A percentile compares a stretch with the other conserved stretches of the same genome.
phyloP scores from a whole-genome alignment of 306 rosid genomes.

The Quercus bicolor region DNA sequence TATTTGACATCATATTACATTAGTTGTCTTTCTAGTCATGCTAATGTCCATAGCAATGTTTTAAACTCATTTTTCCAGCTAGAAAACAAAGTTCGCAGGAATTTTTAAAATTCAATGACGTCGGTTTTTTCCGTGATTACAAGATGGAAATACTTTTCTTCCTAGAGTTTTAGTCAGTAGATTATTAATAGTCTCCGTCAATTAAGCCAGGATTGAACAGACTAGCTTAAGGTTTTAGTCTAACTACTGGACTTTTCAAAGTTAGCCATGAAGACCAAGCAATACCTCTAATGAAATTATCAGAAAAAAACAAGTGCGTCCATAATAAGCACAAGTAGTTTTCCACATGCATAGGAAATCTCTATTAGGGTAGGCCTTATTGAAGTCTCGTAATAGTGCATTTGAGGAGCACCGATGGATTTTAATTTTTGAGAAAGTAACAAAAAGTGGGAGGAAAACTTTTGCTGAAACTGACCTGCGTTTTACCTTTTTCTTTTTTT shows the following conservation, averaged over 20 bases:
- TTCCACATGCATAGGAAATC: background rate
- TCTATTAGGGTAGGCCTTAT: background rate
- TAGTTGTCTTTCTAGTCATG: constrained; percentile 10
- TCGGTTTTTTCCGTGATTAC: background rate
- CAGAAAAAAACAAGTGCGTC: background rate
- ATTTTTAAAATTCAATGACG: background rate
- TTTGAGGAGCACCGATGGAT: background rate
- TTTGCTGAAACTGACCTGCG: background rate
- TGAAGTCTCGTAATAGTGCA: background rate
- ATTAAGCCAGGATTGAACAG: background rate
- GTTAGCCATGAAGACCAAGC: background rate
- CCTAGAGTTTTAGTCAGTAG: background rate
- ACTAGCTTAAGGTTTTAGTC: background rate
- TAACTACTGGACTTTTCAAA: background rate
- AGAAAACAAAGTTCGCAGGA: background rate
- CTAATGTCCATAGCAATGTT: constrained; percentile 26
- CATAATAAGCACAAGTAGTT: background rate
- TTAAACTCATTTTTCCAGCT: background rate
- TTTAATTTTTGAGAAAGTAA: background rate
- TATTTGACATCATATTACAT: constrained; percentile 27
- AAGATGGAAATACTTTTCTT: background rate
- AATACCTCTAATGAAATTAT: background rate
- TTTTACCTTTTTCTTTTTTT: background rate
- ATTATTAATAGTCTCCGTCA: background rate
- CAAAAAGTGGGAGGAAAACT: background rate